A percentile compares a stretch with the other conserved stretches of the same genome.
Conservation (phyloP, 1,139 yeast genomes). For the Debaryomyces psychrophilus region DNA sequence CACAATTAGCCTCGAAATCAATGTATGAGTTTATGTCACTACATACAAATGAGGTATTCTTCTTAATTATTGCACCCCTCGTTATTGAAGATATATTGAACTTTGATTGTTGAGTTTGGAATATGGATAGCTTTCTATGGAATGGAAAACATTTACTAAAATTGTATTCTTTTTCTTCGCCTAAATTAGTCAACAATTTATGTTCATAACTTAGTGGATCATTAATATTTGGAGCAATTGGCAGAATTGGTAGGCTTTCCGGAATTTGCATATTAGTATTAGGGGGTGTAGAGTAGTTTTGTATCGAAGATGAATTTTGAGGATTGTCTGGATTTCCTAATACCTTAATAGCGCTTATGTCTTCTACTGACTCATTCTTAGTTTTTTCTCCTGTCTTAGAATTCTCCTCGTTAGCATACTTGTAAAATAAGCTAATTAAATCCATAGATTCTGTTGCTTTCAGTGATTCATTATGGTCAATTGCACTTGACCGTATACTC, state of each 20-base stretch:
- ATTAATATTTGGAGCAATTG: background rate
- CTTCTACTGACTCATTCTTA: constrained; percentile 13
- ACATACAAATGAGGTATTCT: constrained; percentile 51
- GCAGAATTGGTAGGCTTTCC: background rate
- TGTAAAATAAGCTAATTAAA: constrained; percentile 42
- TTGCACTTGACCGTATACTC: constrained; percentile 21
- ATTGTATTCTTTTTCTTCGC: constrained; percentile 59
- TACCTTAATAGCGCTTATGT: background rate
- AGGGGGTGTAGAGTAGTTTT: background rate
- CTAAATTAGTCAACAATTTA: constrained; percentile 16
- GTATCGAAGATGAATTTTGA: background rate
- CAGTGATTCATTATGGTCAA: constrained; percentile 29
- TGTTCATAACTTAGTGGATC: constrained; percentile 1
- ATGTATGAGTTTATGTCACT: constrained; percentile 60
- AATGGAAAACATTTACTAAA: constrained; percentile 84
- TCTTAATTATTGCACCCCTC: constrained; percentile 42
- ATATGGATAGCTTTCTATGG: constrained; percentile 68
- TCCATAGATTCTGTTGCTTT: constrained; percentile 34
- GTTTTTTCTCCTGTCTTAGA: constrained; percentile 6
- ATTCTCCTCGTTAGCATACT: constrained; percentile 46
- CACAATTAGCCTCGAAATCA: constrained; percentile 41
- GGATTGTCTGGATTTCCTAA: background rate
- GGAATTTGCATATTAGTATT: background rate
- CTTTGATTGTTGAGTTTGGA: constrained; percentile 62
- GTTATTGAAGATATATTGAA: constrained; percentile 39